Base-by-base conservation (phyloP, 2,329 filamentous ascomycete genomes). In the Neopestalotiopsis clavispora region DNA sequence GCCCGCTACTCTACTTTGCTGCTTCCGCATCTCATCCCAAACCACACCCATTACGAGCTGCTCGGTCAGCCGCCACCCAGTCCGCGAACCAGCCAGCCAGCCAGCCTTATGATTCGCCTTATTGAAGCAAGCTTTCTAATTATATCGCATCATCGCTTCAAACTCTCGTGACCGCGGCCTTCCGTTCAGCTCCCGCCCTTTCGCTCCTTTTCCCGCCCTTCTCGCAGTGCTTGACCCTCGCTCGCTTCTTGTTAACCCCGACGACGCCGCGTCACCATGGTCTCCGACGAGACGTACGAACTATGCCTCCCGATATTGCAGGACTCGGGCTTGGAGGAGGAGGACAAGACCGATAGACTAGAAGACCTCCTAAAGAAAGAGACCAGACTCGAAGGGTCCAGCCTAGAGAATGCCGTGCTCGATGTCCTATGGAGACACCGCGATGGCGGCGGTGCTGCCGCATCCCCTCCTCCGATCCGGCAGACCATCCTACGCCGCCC, bases 311-410 rank as follows among this genome's bases (percentile, higher is more conserved):
- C 94, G 66, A 89, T 98, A 78, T 88, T 99, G 72, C 91, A 96
- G 83, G 92, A 98, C 82, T 84, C 90, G 69, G 86, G 87, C 67
- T 86, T 97, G 71, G 94, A 97, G 75, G 96, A 98, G 72, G 96
- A 99, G 82, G 95, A 98, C 78, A 97, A 96, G 85, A 95, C 93
- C 63, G 95, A 98, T 81, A 93, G 89, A 82, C 86, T 98, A 66
- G 95, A 98, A 83, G 92, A 94, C 73, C 86, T 98, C 66, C 86
- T 98, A 75, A 91, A 90, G 81, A 91, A 90, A 74, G 90, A 95
- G 82, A 94, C 94, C 7, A 87, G 85, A 38, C 84, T 98, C 73
- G 88, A 87, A 20, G 95, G 94, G 69, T 84, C 90, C 72, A 88
- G 91, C 28, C 87, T 98, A 67, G 96, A 98, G 78, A 96, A 98